These are phyloP conservation scores for Fusarium buharicum DNA, from an alignment of 2,329 filamentous ascomycete species.

Conservation along the genomic window DNA sequence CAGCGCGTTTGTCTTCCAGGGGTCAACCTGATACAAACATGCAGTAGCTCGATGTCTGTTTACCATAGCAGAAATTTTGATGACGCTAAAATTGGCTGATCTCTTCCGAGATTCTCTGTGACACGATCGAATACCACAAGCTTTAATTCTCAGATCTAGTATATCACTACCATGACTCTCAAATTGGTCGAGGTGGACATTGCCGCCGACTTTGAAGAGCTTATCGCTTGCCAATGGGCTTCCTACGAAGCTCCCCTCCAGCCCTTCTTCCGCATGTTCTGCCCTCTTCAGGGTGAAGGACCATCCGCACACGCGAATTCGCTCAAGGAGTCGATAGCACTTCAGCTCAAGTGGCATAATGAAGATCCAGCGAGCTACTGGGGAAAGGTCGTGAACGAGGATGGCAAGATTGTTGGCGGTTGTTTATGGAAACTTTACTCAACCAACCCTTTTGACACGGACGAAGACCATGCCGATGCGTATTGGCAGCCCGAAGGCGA, in stretches of 20 bases:
- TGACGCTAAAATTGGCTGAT: not conserved
- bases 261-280: slow-evolving; percentile 39
- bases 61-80: not conserved
- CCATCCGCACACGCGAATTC: slow-evolving; percentile 18
- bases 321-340: slow-evolving; percentile 9
- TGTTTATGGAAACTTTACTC: slow-evolving; percentile 38
- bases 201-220: slow-evolving; percentile 28
- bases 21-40: not conserved
- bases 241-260: slow-evolving; percentile 32
- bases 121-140: not conserved
- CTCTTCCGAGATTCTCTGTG: not conserved
- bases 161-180: slow-evolving; percentile 24
- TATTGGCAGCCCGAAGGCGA: slow-evolving; percentile 39
- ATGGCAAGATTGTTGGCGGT: slow-evolving; percentile 36
- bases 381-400: slow-evolving; percentile 28
- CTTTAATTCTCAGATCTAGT: not conserved
- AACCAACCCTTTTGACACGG: slow-evolving; percentile 23
- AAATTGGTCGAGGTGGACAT: slow-evolving; percentile 31
- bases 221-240: slow-evolving; percentile 37
- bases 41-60: not conserved
- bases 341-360: slow-evolving; percentile 29
- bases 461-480: slow-evolving; percentile 18
- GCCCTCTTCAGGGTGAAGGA: slow-evolving; percentile 24
- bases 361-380: slow-evolving; percentile 31
- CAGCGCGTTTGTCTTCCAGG: not conserved